Percentiles rank a stretch among this genome's conserved stretches.
phyloP scores from a whole-genome alignment of 208 protist species.

The Wallacemonas rigidus region DNA sequence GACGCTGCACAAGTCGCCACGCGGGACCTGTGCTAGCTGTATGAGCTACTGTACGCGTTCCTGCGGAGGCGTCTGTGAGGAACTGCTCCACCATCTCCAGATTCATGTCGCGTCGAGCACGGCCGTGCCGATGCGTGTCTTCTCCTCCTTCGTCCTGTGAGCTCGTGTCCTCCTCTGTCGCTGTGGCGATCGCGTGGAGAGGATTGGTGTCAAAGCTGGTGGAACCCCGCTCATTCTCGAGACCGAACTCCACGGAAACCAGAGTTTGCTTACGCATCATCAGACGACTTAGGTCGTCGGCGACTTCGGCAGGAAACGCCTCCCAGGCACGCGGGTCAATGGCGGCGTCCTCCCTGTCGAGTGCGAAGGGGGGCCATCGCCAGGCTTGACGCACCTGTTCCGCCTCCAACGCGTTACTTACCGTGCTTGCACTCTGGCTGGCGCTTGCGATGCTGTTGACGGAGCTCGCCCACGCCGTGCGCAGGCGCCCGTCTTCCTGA shows the following conservation, averaged over 20 bases:
- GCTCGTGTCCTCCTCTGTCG: not conserved
- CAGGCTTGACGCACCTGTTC: not conserved
- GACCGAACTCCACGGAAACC: not conserved
- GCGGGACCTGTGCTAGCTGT: not conserved
- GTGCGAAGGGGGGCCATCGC: slow-evolving; percentile 5
- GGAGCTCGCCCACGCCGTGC: not conserved
- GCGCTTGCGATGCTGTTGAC: not conserved
- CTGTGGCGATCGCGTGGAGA: not conserved
- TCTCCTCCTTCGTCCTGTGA: not conserved
- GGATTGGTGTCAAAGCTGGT: not conserved
- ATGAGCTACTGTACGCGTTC: not conserved
- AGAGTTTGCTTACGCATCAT: not conserved
- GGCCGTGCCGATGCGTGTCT: not conserved
- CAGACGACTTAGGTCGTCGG: not conserved
- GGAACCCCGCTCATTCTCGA: no score
- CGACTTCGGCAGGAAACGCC: not conserved
- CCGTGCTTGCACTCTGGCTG: not conserved
- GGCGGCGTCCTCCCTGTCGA: not conserved
- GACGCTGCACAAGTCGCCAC: no score
- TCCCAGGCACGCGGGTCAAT: not conserved
- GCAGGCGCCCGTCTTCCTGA: not conserved
- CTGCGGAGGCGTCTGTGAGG: not conserved
- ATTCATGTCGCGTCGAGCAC: not conserved
- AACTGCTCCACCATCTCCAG: not conserved
- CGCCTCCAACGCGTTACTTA: not conserved